Evolutionary conservation across 768 basidiomycete genomes (phyloP), one percentile per base, ranked within the genome.

Genomic region (Kwoniella europaea): DNA sequence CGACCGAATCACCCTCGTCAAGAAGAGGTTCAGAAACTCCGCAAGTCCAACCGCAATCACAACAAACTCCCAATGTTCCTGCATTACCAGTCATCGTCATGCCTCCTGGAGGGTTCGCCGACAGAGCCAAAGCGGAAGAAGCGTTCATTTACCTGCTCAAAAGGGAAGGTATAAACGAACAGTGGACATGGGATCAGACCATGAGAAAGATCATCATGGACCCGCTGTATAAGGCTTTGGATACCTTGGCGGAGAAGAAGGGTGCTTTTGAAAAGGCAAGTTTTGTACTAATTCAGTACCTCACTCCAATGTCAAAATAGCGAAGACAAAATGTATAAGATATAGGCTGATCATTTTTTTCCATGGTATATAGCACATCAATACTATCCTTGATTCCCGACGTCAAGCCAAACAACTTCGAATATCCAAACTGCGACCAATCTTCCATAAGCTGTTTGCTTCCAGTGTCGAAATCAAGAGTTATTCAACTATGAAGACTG

Each of bases 141-240:
- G 97, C 95, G 13, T 99, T 99, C 83, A 89, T 90, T 79, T 92
- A 92, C 85, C 86, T 99, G 67, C 85, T 99, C 76, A 88, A 91
- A 76, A 93, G 93, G 85, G 91, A 92, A 57, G 92, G 92, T 42
- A 91, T 98, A 54, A 92, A 93, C 84, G 90, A 91, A 56, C 90
- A 88, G 73, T 98, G 93, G 92, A 93, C 93, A 44, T 99, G 97
- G 97, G 97, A 99, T 83, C 90, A 92, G 85, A 94, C 94, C 63
- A 97, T 98, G 92, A 89, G 95, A 81, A 91, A 93, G 77, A 94
- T 97, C 84, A 96, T 99, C 84, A 98, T 94, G 77, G 96, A 98
- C 86, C 96, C 97, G 55, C 84, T 97, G 74, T 99, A 98, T 86
- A 95, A 93, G 86, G 91, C 94, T 55, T 87, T 99, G 71, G 92